Evolutionary conservation across 2,329 filamentous ascomycete species (phyloP), one percentile per base, ranked within the genome.

Genomic region (Cordyceps farinosa): DNA sequence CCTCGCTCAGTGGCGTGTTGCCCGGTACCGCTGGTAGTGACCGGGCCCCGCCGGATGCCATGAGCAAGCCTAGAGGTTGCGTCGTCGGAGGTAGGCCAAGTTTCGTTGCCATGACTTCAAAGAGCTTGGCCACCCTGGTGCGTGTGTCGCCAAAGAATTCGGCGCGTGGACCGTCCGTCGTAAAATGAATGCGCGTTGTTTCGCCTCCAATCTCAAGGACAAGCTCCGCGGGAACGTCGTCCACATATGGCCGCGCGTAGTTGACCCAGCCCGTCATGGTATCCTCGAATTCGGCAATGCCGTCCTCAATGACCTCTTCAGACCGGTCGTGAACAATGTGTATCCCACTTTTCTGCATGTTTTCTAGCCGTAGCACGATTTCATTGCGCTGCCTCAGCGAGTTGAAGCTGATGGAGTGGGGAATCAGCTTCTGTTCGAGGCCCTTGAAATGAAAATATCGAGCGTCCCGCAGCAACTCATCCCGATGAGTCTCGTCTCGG

Each of bases 401-500:
- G 70, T 97, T 97, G 75, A 87, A 92, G 58, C 82, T 86, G 65
- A 94, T 89, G 34, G 85, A 75, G 74, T 93, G 90, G 0, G 90
- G 86, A 50, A 97, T 89, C 11, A 98, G 80, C 67, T 87, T 88
- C 76, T 98, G 94, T 77, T 98, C 94, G 0, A 97, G 78, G 0
- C 92, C 92, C 72, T 93, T 94, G 69, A 98, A 88, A 73, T 97
- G 92, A 75, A 94, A 97, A 75, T 97, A 98, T 59, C 91, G 87
- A 66, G 91, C 95, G 74, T 98, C 94, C 47, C 90, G 84, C 1
- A 98, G 79, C 3, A 98, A 82, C 64, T 90, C 86, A 29, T 85
- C 82, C 22, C 94, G 87, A 71, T 98, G 94, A 2, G 83, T 81
- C 66, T 93, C 90, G 73, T 88, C 84, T 60, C 87, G 84, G 64